phyloP scores from a whole-genome alignment of 805 yeast genomes.

The Candida parachauliodes region DNA sequence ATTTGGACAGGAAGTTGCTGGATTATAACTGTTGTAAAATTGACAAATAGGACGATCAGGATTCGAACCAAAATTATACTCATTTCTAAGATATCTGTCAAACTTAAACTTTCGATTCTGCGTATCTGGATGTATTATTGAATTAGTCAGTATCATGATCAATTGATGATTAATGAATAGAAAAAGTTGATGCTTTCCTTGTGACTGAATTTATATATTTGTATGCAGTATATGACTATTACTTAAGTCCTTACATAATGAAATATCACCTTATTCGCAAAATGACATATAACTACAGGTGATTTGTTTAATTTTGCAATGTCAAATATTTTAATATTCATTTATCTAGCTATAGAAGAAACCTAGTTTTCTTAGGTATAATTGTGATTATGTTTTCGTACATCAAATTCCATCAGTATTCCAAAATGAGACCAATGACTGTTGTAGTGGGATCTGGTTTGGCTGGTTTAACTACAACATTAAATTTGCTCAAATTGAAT shows the following conservation, averaged over 20 bases:
- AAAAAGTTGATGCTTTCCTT: too few species aligned
- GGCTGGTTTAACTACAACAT: slow-evolving; percentile 50
- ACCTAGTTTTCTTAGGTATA: background rate
- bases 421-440: slow-evolving; percentile 3
- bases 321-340: too few species aligned
- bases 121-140: slow-evolving; percentile 40
- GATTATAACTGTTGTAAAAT: slow-evolving; percentile 50
- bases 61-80: slow-evolving; percentile 76
- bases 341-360: background rate
- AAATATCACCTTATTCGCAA: background rate
- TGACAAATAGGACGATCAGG: slow-evolving; percentile 90
- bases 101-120: slow-evolving; percentile 50
- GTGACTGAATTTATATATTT: too few species aligned
- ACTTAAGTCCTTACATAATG: too few species aligned
- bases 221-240: too few species aligned
- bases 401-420: too few species aligned
- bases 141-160: slow-evolving; percentile 37
- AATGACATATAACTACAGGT: too few species aligned
- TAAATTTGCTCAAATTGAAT: slow-evolving; percentile 29
- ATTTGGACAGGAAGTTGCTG: slow-evolving; percentile 70
- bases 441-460: slow-evolving; percentile 54
- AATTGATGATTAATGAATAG: slow-evolving; percentile 2
- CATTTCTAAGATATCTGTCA: slow-evolving; percentile 78
- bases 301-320: too few species aligned
- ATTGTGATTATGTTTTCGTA: too few species aligned